Evolutionary conservation across 2,329 filamentous ascomycete species (phyloP).

Genomic region (Bipolaris cookei): DNA sequence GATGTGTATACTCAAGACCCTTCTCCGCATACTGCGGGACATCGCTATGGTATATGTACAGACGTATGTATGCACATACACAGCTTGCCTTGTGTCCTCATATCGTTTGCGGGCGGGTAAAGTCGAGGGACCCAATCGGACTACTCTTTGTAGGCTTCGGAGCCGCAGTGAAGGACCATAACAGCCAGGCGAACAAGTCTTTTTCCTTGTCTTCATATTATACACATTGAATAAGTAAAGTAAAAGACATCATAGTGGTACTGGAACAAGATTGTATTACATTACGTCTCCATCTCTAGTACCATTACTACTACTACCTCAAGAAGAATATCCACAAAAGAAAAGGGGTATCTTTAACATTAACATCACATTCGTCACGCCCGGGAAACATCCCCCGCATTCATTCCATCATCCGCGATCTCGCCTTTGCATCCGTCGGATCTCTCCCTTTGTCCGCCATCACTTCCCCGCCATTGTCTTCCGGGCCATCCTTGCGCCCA

Average conservation of each 20-base stretch:
- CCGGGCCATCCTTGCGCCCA: slow-evolving; percentile 1
- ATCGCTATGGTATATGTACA: not conserved
- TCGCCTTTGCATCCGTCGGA: slow-evolving; percentile 34
- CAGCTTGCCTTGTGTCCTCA: slow-evolving; percentile 6
- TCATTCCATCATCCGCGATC: slow-evolving; percentile 16
- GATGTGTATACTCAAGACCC: not conserved
- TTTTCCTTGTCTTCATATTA: too few relatives aligned
- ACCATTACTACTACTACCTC: too few relatives aligned
- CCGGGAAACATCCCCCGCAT: not conserved
- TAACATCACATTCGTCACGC: not conserved
- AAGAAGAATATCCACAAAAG: not conserved
- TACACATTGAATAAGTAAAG: too few relatives aligned
- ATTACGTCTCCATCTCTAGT: too few relatives aligned
- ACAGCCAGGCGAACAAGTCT: too few relatives aligned
- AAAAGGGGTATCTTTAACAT: slow-evolving; percentile 5
- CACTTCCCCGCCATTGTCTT: not conserved
- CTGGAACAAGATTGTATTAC: too few relatives aligned
- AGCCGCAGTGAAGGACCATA: too few relatives aligned
- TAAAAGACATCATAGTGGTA: too few relatives aligned
- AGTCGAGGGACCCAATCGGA: too few relatives aligned
- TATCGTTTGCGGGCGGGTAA: not conserved
- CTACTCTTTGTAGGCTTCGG: too few relatives aligned
- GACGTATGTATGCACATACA: slow-evolving; percentile 6
- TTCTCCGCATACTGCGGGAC: not conserved
- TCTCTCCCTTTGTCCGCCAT: slow-evolving; percentile 32